phyloP scores from a whole-genome alignment of 768 basidiomycete species.

The Cystobasidium tubakii region DNA sequence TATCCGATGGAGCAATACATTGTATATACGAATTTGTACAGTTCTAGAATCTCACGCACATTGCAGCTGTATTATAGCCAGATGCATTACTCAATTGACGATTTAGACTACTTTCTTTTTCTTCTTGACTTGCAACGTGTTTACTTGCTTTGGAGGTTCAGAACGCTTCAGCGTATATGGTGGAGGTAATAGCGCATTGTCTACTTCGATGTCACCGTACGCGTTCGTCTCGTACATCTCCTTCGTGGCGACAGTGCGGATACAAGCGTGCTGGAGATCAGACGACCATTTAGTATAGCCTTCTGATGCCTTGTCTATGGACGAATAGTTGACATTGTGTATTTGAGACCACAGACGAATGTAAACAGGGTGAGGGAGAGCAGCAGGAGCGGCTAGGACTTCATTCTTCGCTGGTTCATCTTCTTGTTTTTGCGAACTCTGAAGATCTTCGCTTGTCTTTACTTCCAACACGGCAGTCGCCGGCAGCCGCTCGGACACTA shows the following conservation, averaged over 20 bases:
- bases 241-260: not conserved
- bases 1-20: no score
- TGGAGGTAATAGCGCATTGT: not conserved
- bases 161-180: not conserved
- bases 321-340: slow-evolving; percentile 44
- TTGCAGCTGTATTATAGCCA: no score
- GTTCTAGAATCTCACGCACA: no score
- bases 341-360: slow-evolving; percentile 44
- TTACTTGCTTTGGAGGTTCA: slow-evolving; percentile 31
- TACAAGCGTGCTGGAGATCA: not conserved
- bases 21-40: no score
- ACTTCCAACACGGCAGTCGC: not conserved
- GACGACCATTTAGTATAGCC: slow-evolving; percentile 16
- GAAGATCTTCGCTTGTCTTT: no score
- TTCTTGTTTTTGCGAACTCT: not conserved
- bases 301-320: slow-evolving; percentile 1
- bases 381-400: not conserved
- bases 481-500: slow-evolving; percentile 46
- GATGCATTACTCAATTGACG: no score
- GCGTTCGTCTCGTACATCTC: not conserved
- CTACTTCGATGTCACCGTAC: not conserved
- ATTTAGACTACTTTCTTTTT: slow-evolving; percentile 20
- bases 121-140: slow-evolving; percentile 31
- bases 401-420: not conserved
- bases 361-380: slow-evolving; percentile 35